A percentile compares a stretch with the other conserved stretches of the same genome.
Evolutionary conservation across 306 rosid species (phyloP).

Genomic region (Purshia tridentata): DNA sequence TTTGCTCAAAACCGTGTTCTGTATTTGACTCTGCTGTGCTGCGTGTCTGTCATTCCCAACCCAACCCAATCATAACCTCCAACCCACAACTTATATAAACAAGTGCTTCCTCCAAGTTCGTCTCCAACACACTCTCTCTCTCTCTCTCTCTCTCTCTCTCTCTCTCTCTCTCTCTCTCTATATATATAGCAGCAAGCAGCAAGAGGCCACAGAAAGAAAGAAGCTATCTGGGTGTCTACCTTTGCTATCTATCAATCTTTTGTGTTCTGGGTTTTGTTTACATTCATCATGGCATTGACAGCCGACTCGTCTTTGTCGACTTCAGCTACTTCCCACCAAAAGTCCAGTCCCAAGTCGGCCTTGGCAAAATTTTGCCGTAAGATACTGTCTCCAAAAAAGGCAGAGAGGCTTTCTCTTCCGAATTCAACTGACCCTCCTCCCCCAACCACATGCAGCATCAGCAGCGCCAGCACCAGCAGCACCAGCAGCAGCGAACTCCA

Average conservation of each 20-base stretch:
- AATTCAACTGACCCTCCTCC: neutral
- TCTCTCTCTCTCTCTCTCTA: neutral
- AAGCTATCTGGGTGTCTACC: neutral
- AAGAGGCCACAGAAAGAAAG: neutral
- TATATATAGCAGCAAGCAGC: neutral
- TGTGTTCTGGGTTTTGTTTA: too few species aligned
- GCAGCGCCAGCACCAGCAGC: neutral
- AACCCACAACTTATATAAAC: neutral
- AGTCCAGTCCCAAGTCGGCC: neutral
- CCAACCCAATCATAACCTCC: neutral
- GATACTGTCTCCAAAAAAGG: neutral
- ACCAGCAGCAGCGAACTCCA: neutral
- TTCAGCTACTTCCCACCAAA: too few species aligned
- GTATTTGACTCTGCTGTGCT: too few species aligned
- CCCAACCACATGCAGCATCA: neutral
- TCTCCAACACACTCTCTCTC: neutral
- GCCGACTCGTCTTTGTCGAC: too few species aligned
- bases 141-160: neutral
- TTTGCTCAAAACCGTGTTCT: constrained; percentile 1
- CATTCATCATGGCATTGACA: too few species aligned
- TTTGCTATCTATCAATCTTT: too few species aligned
- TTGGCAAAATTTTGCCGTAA: neutral
- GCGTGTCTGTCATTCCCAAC: neutral
- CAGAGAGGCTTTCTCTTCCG: neutral
- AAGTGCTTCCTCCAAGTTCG: neutral